A percentile compares a stretch with the other conserved stretches of the same genome.
Conservation (phyloP, 169 alveolate genomes). For the Ophryocystis elektroscirrha region DNA sequence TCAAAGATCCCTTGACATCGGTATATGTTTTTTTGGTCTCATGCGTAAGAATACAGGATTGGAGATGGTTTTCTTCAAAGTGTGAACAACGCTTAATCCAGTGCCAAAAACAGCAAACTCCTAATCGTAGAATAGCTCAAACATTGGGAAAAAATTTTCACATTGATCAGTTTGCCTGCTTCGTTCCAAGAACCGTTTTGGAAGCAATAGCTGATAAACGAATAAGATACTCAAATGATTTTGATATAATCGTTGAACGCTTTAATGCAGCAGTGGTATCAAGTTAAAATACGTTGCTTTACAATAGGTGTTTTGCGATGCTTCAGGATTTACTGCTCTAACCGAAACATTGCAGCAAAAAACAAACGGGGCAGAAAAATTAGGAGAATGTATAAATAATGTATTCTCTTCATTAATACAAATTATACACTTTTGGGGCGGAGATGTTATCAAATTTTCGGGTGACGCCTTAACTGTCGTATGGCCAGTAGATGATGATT, state of each 20-base stretch:
- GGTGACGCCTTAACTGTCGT: constrained; percentile 50
- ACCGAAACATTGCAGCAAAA: constrained; percentile 34
- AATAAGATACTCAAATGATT: constrained; percentile 35
- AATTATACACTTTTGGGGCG: constrained; percentile 41
- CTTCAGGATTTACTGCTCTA: constrained; percentile 41
- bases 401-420: constrained; percentile 31
- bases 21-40: too few species aligned
- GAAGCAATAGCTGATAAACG: constrained; percentile 41
- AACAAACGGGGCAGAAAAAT: constrained; percentile 39
- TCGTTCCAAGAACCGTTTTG: constrained; percentile 40
- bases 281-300: background rate
- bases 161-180: constrained; percentile 34
- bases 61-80: too few species aligned
- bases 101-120: too few species aligned
- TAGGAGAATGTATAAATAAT: constrained; percentile 33
- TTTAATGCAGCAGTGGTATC: constrained; percentile 42
- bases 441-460: constrained; percentile 46
- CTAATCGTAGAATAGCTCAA: too few species aligned
- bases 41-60: too few species aligned
- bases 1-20: too few species aligned
- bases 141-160: too few species aligned
- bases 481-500: constrained; percentile 51
- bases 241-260: constrained; percentile 32
- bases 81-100: too few species aligned
- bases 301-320: constrained; percentile 36